These are phyloP conservation scores for Neurospora sp. DNA, from an alignment of 495 filamentous ascomycete species.

Conservation along the genomic window DNA sequence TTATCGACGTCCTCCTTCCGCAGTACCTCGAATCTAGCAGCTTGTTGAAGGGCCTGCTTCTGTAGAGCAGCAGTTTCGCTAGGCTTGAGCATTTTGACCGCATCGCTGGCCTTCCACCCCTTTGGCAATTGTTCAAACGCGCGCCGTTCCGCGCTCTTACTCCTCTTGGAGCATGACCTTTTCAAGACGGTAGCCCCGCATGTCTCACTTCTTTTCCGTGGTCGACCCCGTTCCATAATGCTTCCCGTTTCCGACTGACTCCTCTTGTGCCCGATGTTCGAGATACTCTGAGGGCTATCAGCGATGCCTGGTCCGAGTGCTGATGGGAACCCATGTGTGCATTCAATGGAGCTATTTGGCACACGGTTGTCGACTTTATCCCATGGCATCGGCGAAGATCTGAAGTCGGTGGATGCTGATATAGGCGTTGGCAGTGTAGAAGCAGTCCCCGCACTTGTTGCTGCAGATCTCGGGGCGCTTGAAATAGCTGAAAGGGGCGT, in stretches of 20 bases:
- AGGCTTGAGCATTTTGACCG: constrained; percentile 32
- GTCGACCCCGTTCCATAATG: constrained; percentile 50
- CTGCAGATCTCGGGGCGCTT: constrained; percentile 29
- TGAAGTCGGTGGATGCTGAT: constrained; percentile 32
- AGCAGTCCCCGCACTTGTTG: constrained; percentile 30
- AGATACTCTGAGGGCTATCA: constrained; percentile 20
- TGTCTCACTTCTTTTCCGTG: constrained; percentile 35
- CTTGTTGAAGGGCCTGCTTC: constrained; percentile 54
- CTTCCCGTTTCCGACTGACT: constrained; percentile 47
- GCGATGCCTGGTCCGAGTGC: constrained; percentile 24
- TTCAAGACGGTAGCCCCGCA: constrained; percentile 21
- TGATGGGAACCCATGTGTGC: constrained; percentile 7
- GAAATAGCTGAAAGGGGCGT: constrained; percentile 30
- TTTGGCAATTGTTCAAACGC: constrained; percentile 47
- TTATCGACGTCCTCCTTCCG: constrained; percentile 54
- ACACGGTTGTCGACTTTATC: constrained; percentile 19
- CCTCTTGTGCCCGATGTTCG: constrained; percentile 25
- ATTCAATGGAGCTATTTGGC: constrained; percentile 3
- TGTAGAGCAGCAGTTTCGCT: constrained; percentile 44
- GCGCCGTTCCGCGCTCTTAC: constrained; percentile 34
- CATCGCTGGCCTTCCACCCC: constrained; percentile 46
- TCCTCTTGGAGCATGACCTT: constrained; percentile 27
- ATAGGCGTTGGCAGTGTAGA: constrained; percentile 37
- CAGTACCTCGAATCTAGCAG: constrained; percentile 57
- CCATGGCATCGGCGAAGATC: constrained; percentile 38